Conservation (phyloP, 768 basidiomycete genomes). For the Amyloporia xantha region DNA sequence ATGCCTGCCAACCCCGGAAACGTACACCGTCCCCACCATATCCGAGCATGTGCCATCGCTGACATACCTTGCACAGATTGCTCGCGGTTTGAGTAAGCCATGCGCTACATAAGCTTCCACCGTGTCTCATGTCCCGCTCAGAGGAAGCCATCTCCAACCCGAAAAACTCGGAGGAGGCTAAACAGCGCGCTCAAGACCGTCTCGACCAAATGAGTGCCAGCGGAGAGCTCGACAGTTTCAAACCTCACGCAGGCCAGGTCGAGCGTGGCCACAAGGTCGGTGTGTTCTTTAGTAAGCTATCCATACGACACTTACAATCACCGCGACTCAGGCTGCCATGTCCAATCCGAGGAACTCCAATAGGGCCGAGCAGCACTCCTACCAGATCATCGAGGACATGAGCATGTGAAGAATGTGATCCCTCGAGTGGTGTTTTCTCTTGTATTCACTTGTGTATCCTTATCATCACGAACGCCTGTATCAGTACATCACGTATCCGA, state of each 20-base stretch:
- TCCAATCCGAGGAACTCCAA: slow-evolving; percentile 18
- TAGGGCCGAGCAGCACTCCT: slow-evolving; percentile 19
- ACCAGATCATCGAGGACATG: slow-evolving; percentile 12
- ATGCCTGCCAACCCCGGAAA: slow-evolving; percentile 15
- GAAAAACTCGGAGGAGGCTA: slow-evolving; percentile 15
- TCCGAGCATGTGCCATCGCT: background rate
- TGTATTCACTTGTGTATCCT: background rate
- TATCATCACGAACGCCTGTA: too few relatives aligned
- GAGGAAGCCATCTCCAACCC: slow-evolving; percentile 14
- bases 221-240: slow-evolving; percentile 8
- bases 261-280: slow-evolving; percentile 11
- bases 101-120: background rate
- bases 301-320: background rate
- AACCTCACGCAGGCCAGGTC: slow-evolving; percentile 12
- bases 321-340: slow-evolving; percentile 10
- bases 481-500: too few relatives aligned
- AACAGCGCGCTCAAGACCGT: slow-evolving; percentile 9
- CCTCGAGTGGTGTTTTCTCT: too few relatives aligned
- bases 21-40: slow-evolving; percentile 2
- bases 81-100: slow-evolving; percentile 13
- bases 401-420: background rate
- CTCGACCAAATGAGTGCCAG: slow-evolving; percentile 8
- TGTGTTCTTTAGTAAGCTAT: too few relatives aligned
- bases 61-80: slow-evolving; percentile 5
- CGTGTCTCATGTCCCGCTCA: background rate